A percentile compares a stretch with the other conserved stretches of the same genome.
These are phyloP conservation scores for Alternaria viburni DNA, from an alignment of 2,329 filamentous ascomycete species.

Conservation along the genomic window DNA sequence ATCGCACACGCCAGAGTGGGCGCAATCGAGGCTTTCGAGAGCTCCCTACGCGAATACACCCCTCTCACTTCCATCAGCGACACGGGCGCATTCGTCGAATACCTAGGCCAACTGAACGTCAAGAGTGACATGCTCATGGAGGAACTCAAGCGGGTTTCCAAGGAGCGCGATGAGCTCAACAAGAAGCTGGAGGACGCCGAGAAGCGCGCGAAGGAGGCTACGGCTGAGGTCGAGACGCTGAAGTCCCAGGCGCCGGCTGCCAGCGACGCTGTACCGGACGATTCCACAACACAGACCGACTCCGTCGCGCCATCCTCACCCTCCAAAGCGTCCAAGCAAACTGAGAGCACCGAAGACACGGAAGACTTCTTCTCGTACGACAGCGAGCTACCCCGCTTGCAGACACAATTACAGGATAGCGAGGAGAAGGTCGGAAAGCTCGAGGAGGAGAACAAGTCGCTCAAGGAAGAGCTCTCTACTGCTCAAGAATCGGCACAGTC, in stretches of 20 bases:
- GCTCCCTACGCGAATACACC: slow-evolving; percentile 87
- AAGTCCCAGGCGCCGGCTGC: slow-evolving; percentile 41
- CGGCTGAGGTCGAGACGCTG: slow-evolving; percentile 68
- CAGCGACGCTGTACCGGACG: slow-evolving; percentile 30
- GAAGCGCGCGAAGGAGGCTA: slow-evolving; percentile 65
- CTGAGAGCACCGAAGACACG: slow-evolving; percentile 44
- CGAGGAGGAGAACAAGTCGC: slow-evolving; percentile 68
- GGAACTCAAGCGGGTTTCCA: slow-evolving; percentile 84
- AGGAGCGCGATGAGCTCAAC: slow-evolving; percentile 80
- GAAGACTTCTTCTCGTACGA: slow-evolving; percentile 95
- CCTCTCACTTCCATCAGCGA: slow-evolving; percentile 88
- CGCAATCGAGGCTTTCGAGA: slow-evolving; percentile 92
- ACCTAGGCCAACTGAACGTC: slow-evolving; percentile 82
- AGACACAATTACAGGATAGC: slow-evolving; percentile 74
- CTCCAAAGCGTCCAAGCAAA: slow-evolving; percentile 36
- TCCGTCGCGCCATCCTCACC: slow-evolving; percentile 33
- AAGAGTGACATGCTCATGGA: slow-evolving; percentile 94
- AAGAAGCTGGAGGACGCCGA: slow-evolving; percentile 75
- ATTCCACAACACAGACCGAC: slow-evolving; percentile 33
- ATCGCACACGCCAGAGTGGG: slow-evolving; percentile 86
- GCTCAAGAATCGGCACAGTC: slow-evolving; percentile 68
- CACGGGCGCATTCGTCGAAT: slow-evolving; percentile 83
- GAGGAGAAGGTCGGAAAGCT: slow-evolving; percentile 74
- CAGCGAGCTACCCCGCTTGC: slow-evolving; percentile 81
- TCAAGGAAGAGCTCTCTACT: slow-evolving; percentile 74